Evolutionary conservation across 192 early-diverging fungal genomes (phyloP).

Genomic region (Coemansia nantahalensis): DNA sequence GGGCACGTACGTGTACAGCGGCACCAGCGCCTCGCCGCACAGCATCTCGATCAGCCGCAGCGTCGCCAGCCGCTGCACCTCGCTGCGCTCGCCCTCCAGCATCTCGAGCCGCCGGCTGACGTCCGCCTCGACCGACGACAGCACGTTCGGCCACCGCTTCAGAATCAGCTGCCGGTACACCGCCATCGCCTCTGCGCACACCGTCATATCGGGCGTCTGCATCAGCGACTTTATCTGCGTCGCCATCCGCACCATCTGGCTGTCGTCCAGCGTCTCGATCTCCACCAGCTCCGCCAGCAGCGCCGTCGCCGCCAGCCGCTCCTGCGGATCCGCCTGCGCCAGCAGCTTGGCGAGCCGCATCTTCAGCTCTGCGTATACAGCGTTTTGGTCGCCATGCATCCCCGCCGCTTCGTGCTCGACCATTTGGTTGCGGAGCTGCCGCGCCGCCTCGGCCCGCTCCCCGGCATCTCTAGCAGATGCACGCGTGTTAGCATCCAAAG

Average conservation of each 20-base stretch:
- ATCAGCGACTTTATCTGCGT: slow-evolving; percentile 23
- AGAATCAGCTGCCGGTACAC: slow-evolving; percentile 23
- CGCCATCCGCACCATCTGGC: slow-evolving; percentile 27
- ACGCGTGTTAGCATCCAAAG: no score
- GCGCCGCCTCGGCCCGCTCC: slow-evolving; percentile 7
- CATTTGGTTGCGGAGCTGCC: slow-evolving; percentile 1
- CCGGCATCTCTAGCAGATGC: slow-evolving; percentile 6
- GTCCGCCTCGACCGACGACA: slow-evolving; percentile 21
- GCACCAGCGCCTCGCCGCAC: slow-evolving; percentile 54
- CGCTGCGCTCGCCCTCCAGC: slow-evolving; percentile 34
- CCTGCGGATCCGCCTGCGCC: slow-evolving; percentile 5
- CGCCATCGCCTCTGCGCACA: slow-evolving; percentile 21
- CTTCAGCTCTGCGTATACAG: slow-evolving; percentile 22
- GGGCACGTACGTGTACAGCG: slow-evolving; percentile 64
- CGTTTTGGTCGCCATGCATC: slow-evolving; percentile 14
- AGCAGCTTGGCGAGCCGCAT: slow-evolving; percentile 12
- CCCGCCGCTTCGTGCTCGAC: neutral
- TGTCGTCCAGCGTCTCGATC: slow-evolving; percentile 33
- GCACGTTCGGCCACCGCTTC: slow-evolving; percentile 26
- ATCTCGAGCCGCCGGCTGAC: slow-evolving; percentile 38
- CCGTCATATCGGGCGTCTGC: slow-evolving; percentile 8
- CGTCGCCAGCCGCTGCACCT: slow-evolving; percentile 33
- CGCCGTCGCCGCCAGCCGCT: slow-evolving; percentile 26
- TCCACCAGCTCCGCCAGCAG: slow-evolving; percentile 32
- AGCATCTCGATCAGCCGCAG: slow-evolving; percentile 32